These are phyloP conservation scores for Fusarium pseudocircinatum DNA, from an alignment of 2,329 filamentous ascomycete genomes.

Conservation along the genomic window DNA sequence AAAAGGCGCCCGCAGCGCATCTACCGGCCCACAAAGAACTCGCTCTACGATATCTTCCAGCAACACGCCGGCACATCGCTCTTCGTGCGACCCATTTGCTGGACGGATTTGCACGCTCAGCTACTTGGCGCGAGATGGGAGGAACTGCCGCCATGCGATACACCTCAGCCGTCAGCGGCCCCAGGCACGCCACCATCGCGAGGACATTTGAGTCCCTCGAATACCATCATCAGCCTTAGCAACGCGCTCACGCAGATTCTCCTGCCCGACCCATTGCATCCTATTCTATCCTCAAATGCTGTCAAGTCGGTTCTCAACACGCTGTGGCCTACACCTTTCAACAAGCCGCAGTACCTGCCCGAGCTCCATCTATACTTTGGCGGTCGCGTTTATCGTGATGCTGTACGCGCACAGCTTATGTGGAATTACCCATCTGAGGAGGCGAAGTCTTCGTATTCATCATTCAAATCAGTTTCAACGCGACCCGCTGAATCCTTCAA, in stretches of 20 bases:
- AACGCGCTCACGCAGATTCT: conserved; percentile 57
- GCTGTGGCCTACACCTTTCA: conserved; percentile 54
- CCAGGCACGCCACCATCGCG: conserved; percentile 49
- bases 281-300: conserved; percentile 51
- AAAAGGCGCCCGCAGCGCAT: conserved; percentile 45
- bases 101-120: conserved; percentile 62
- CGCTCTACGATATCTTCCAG: conserved; percentile 63
- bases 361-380: conserved; percentile 64
- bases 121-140: conserved; percentile 60
- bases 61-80: conserved; percentile 59
- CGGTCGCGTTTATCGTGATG: conserved; percentile 54
- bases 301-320: conserved; percentile 57
- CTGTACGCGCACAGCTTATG: conserved; percentile 59
- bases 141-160: conserved; percentile 53
- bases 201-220: conserved; percentile 52
- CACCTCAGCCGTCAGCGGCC: conserved; percentile 51
- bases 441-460: conserved; percentile 41
- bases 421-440: conserved; percentile 55
- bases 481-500: conserved; percentile 46
- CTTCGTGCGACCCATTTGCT: conserved; percentile 63
- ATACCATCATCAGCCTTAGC: conserved; percentile 54
- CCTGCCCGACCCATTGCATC: conserved; percentile 45
- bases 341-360: conserved; percentile 43
- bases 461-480: conserved; percentile 52
- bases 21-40: conserved; percentile 56